Evolutionary conservation across 2,329 filamentous ascomycete genomes (phyloP).

Genomic region (Ramularia endophylla): DNA sequence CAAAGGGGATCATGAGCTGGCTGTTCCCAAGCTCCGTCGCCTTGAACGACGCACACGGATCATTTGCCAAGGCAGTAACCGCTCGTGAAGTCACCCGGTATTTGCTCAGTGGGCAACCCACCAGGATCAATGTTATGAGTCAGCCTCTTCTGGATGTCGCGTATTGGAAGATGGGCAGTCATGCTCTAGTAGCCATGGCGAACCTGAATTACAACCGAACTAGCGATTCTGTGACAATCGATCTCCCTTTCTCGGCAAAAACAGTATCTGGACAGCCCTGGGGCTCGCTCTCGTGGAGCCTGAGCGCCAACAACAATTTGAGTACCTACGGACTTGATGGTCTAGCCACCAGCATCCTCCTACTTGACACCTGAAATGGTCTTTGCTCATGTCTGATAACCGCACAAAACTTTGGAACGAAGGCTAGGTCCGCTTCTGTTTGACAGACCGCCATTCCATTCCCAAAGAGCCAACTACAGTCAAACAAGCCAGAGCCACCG

Average conservation of each 20-base stretch:
- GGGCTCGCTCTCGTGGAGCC: slow-evolving; percentile 18
- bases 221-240: slow-evolving; percentile 9
- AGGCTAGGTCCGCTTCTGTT: slow-evolving; percentile 17
- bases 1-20: slow-evolving; percentile 48
- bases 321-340: slow-evolving; percentile 11
- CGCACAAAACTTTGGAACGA: no score
- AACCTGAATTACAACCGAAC: slow-evolving; percentile 12
- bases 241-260: slow-evolving; percentile 14
- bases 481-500: slow-evolving; percentile 19
- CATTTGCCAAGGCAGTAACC: slow-evolving; percentile 38
- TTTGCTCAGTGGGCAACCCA: slow-evolving; percentile 32
- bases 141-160: slow-evolving; percentile 17
- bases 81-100: slow-evolving; percentile 30
- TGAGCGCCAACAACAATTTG: slow-evolving; percentile 10
- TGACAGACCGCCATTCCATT: slow-evolving; percentile 29
- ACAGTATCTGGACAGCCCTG: slow-evolving; percentile 19
- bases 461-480: slow-evolving; percentile 19
- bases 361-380: slow-evolving; percentile 9
- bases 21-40: slow-evolving; percentile 35
- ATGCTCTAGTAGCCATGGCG: slow-evolving; percentile 20
- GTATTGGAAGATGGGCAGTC: slow-evolving; percentile 16
- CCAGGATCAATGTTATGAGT: slow-evolving; percentile 9
- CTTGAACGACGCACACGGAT: slow-evolving; percentile 31
- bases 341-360: slow-evolving; percentile 21
- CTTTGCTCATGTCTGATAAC: background rate